phyloP scores from a whole-genome alignment of 148 eudicot genomes.

The Chenopodium formosanum region DNA sequence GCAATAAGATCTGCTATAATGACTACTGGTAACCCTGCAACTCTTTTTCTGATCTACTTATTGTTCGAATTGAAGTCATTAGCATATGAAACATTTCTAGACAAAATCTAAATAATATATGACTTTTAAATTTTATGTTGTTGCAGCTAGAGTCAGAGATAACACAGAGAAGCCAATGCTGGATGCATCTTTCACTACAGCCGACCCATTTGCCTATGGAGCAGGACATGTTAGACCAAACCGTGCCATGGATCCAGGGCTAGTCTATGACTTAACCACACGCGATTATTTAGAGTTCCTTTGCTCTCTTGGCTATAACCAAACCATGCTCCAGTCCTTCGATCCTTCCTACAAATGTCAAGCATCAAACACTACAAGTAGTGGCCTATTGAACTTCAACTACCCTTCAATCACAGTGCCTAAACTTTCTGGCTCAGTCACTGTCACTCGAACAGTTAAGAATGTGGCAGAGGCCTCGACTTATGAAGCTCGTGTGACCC shows the following conservation, averaged over 20 bases:
- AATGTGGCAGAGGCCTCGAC: slow-evolving; percentile 58
- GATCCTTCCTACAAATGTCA: slow-evolving; percentile 34
- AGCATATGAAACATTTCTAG: too few relatives aligned
- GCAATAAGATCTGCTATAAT: slow-evolving; percentile 70
- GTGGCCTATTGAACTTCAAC: slow-evolving; percentile 39
- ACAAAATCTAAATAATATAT: too few relatives aligned
- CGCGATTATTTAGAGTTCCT: slow-evolving; percentile 56
- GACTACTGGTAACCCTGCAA: slow-evolving; percentile 48
- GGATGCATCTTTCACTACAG: slow-evolving; percentile 16
- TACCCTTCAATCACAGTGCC: slow-evolving; percentile 63
- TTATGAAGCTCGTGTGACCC: slow-evolving; percentile 33
- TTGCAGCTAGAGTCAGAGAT: slow-evolving; percentile 53
- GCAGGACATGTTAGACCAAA: slow-evolving; percentile 63
- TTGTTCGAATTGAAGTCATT: too few relatives aligned
- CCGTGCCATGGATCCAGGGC: slow-evolving; percentile 58
- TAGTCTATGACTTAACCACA: slow-evolving; percentile 49
- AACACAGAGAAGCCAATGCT: slow-evolving; percentile 41
- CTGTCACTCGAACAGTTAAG: slow-evolving; percentile 48
- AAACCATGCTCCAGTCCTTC: slow-evolving; percentile 27
- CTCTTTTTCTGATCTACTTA: background rate
- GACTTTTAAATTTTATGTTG: background rate
- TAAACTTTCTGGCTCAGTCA: slow-evolving; percentile 33
- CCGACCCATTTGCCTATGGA: slow-evolving; percentile 50
- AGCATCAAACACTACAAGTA: background rate
- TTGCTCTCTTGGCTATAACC: slow-evolving; percentile 53